phyloP scores from a whole-genome alignment of 805 yeast species.

The Candida silvatica region DNA sequence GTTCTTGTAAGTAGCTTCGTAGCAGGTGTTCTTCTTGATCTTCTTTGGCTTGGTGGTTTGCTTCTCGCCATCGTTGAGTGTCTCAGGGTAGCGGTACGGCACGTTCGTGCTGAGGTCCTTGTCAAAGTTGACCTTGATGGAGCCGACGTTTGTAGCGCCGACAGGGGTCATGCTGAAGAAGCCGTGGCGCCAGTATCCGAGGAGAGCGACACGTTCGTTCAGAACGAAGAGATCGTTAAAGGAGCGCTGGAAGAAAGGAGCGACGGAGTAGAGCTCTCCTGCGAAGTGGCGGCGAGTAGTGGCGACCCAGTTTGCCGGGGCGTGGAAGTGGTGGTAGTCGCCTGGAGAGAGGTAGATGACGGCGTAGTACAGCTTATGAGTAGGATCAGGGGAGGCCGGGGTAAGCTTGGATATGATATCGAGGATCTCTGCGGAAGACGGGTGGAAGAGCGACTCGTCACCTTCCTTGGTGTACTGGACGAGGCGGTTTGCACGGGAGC shows the following conservation, averaged over 20 bases:
- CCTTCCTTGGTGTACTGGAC: conserved; percentile 55
- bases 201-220: conserved; percentile 89
- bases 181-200: conserved; percentile 96
- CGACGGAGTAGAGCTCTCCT: conserved; percentile 92
- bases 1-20: conserved; percentile 84
- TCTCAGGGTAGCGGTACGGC: conserved; percentile 28
- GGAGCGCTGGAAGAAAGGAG: conserved; percentile 90
- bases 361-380: conserved; percentile 58
- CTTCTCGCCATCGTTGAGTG: neutral
- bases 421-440: conserved; percentile 20
- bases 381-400: conserved; percentile 27
- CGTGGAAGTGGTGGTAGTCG: conserved; percentile 94
- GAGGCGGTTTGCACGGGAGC: conserved; percentile 8
- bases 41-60: conserved; percentile 21
- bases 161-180: conserved; percentile 98
- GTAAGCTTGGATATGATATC: conserved; percentile 11
- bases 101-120: conserved; percentile 82
- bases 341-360: conserved; percentile 97
- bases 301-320: conserved; percentile 95
- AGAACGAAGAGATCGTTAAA: conserved; percentile 80
- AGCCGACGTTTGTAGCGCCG: conserved; percentile 98
- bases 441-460: conserved; percentile 41
- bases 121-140: conserved; percentile 87
- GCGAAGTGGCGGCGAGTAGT: conserved; percentile 89
- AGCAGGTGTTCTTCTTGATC: conserved; percentile 69